Evolutionary conservation across 1,284 basidiomycete species (phyloP), one percentile per base, ranked within the genome.

Genomic region (Naganishia liquefaciens): DNA sequence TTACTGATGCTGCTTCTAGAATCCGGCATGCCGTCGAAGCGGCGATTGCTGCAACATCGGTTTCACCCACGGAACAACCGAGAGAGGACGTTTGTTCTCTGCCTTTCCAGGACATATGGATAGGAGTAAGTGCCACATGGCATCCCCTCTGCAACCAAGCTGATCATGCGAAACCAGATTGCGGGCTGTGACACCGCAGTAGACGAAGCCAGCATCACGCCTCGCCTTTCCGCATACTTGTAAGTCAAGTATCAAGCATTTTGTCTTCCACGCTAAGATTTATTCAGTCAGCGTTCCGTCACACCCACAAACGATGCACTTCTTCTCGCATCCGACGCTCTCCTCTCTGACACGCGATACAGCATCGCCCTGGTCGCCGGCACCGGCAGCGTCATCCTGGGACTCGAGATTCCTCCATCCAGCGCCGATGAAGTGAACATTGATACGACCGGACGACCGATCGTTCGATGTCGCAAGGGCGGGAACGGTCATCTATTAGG

Each of bases 271-370:
- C 2, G 19, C 25, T 44, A 4, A 23, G 0, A 13, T 6, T 19
- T 10, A 15, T 21, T 5, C 13, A 64, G 44, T 40, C 57, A 50
- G 46, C 40, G 54, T 21, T 25, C 46, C n/a, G 23, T 71, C n/a
- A 65, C 66, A 27, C 64, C 75, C 11, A 57, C 72, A 51, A 76
- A 76, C 62, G 75, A 76, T 63, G 73, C 73, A 1, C 70, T 75
- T 37, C 69, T 76, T 3, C 70, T 76, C 9, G 73, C 73, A 28
- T 74, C 73, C 1, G 68, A 71, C 9, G 66, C 75, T 11, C 64
- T 76, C 17, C 66, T 64, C 1, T 55, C 69, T 49, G 49, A 67
- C 11, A 67, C 60, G 1, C 85, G 88, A 3, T 75, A 74, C 74
- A 72, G 74, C 0, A 60, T 76, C 21, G 73, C 72, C 11, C 70